Conservation (phyloP, 1,139 yeast species). For the Sugiyamaella sp. region DNA sequence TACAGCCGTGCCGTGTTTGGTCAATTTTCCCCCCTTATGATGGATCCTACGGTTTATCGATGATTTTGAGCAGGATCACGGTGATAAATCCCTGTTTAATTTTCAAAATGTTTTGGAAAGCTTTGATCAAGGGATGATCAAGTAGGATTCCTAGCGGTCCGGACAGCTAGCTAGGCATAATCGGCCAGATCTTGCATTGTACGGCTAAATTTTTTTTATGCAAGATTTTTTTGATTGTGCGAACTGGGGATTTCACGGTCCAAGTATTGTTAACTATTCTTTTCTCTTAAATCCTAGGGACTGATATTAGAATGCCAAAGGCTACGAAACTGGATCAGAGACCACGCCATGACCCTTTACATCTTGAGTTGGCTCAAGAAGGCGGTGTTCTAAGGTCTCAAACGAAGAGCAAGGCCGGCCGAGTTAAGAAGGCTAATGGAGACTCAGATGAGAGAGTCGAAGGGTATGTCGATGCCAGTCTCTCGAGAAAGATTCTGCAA, state of each 20-base stretch:
- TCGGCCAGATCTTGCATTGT: background rate
- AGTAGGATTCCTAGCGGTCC: too few species aligned
- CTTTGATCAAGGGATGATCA: too few species aligned
- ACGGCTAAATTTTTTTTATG: slow-evolving; percentile 15
- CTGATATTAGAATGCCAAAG: slow-evolving; percentile 38
- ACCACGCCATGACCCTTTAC: slow-evolving; percentile 74
- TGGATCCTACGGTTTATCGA: too few species aligned
- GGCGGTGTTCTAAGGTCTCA: slow-evolving; percentile 67
- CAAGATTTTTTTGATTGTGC: slow-evolving; percentile 9
- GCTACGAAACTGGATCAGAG: slow-evolving; percentile 28
- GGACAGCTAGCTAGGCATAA: too few species aligned
- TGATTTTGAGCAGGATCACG: too few species aligned
- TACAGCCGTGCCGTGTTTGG: too few species aligned
- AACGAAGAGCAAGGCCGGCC: slow-evolving; percentile 33
- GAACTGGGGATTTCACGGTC: background rate
- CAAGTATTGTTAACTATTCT: background rate
- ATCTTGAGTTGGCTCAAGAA: slow-evolving; percentile 70
- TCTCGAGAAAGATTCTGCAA: slow-evolving; percentile 83
- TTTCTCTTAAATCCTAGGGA: background rate
- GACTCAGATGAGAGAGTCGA: slow-evolving; percentile 56
- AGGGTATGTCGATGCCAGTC: slow-evolving; percentile 73
- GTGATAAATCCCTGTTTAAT: too few species aligned
- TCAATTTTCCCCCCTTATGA: too few species aligned
- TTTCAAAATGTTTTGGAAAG: too few species aligned
- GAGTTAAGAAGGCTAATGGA: slow-evolving; percentile 26